A percentile compares a stretch with the other conserved stretches of the same genome.
Conservation (phyloP, 108 stramenopile genomes). For the Phaeodactylum tricornutum region DNA sequence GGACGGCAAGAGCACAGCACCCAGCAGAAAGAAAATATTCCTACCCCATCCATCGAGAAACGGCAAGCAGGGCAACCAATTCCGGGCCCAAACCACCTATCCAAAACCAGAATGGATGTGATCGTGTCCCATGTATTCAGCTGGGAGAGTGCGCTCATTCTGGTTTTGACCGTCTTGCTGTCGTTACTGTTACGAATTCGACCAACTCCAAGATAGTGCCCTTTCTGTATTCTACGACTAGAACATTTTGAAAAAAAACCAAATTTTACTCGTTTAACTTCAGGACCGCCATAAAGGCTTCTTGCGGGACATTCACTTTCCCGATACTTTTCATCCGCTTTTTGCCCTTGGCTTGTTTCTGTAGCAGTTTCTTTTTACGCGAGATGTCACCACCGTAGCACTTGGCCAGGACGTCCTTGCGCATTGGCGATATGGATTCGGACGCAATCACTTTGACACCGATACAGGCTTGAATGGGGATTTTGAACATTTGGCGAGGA, state of each 20-base stretch:
- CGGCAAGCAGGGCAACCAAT: no score
- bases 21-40: no score
- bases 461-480: slow-evolving; percentile 89
- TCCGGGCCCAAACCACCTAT: no score
- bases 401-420: slow-evolving; percentile 98
- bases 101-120: not conserved
- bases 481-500: slow-evolving; percentile 97
- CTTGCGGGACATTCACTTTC: slow-evolving; percentile 96
- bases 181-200: not conserved
- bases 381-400: slow-evolving; percentile 98
- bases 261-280: slow-evolving; percentile 39
- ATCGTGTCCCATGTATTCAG: slow-evolving; percentile 1
- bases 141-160: not conserved
- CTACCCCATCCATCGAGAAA: no score
- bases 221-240: no score
- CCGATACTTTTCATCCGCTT: slow-evolving; percentile 98
- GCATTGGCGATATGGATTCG: slow-evolving; percentile 85
- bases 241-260: not conserved
- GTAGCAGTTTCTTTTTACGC: slow-evolving; percentile 96
- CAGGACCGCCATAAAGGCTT: slow-evolving; percentile 97
- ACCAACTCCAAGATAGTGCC: no score
- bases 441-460: slow-evolving; percentile 89
- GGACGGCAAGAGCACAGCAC: no score
- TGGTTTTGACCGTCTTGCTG: slow-evolving; percentile 2
- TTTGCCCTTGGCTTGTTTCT: slow-evolving; percentile 99